Conservation (phyloP, 148 eudicot genomes). For the Cornus kousa region DNA sequence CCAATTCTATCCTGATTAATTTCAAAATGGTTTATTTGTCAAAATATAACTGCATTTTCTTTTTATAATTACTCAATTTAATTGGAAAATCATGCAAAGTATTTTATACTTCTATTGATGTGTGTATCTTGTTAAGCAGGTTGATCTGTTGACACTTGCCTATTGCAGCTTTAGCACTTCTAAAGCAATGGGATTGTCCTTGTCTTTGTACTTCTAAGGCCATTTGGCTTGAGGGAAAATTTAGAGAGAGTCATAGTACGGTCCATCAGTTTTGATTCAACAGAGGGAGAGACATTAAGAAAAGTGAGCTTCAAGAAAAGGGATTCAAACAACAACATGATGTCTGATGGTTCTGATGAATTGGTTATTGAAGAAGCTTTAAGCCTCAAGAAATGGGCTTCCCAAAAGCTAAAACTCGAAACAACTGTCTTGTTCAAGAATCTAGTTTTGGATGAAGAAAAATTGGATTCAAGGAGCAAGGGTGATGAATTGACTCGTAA, state of each 20-base stretch:
- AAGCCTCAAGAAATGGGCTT: conserved; percentile 5
- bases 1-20: no score
- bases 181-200: background rate
- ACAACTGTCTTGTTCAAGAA: conserved; percentile 7
- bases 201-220: background rate
- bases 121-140: background rate
- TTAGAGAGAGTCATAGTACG: background rate
- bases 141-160: background rate
- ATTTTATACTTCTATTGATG: background rate
- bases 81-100: background rate
- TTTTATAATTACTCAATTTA: no score
- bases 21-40: no score
- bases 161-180: background rate
- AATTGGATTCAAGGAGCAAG: background rate
- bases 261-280: conserved; percentile 8
- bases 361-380: conserved; percentile 8
- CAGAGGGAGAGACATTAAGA: background rate
- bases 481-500: background rate
- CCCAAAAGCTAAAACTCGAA: conserved; percentile 7
- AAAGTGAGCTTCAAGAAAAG: conserved; percentile 4
- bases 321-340: background rate
- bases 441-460: conserved; percentile 10
- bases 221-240: background rate
- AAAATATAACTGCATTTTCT: no score
- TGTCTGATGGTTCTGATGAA: background rate